Evolutionary conservation across 164 flowering plant species (phyloP).

Genomic region (Dillenia suffruticosa): DNA sequence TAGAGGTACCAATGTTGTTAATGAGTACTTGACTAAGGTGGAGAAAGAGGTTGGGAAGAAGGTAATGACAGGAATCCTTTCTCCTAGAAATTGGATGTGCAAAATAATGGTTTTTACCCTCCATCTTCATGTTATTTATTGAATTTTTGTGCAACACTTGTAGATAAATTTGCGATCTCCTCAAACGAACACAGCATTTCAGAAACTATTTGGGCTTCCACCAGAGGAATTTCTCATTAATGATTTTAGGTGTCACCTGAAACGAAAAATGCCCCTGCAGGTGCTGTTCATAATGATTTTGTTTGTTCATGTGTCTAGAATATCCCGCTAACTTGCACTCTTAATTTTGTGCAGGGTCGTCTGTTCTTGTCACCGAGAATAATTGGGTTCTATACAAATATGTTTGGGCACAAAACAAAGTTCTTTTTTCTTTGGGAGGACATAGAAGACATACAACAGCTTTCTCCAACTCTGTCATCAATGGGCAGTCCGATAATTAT

Average conservation of each 20-base stretch:
- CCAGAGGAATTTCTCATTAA: conserved; percentile 97
- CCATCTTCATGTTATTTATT: conserved; percentile 1
- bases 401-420: conserved; percentile 87
- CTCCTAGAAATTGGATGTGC: conserved; percentile 2
- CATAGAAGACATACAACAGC: conserved; percentile 80
- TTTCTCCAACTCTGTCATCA: conserved; percentile 71
- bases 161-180: conserved; percentile 87
- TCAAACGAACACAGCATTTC: conserved; percentile 90
- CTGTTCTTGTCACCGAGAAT: conserved; percentile 86
- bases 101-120: background rate
- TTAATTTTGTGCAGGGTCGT: conserved; percentile 70
- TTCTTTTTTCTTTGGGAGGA: conserved; percentile 98
- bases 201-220: conserved; percentile 89
- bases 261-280: conserved; percentile 92
- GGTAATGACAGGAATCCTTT: conserved; percentile 33
- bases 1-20: conserved; percentile 57
- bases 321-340: conserved; percentile 1
- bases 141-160: conserved; percentile 11
- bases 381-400: conserved; percentile 82
- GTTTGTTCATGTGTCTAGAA: too few relatives aligned
- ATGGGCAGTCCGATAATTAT: conserved; percentile 89
- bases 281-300: conserved; percentile 24
- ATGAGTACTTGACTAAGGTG: conserved; percentile 76
- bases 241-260: conserved; percentile 93
- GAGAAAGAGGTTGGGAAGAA: conserved; percentile 96